Evolutionary conservation across 2,329 filamentous ascomycete species (phyloP).

Genomic region (Fusarium buxicola): DNA sequence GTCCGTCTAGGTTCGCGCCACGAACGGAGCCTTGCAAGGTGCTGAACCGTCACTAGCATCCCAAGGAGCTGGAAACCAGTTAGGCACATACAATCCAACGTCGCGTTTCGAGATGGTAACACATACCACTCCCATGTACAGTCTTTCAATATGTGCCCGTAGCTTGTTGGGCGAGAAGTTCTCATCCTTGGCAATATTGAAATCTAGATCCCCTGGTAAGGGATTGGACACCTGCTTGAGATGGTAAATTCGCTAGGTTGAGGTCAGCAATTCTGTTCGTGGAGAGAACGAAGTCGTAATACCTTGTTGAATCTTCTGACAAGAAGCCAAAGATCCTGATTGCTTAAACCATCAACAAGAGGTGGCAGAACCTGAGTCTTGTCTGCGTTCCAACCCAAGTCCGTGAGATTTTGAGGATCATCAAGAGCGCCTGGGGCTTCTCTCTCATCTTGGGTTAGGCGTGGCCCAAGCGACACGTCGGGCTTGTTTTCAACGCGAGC

Average conservation of each 20-base stretch:
- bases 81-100: conserved; percentile 45
- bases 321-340: conserved; percentile 26
- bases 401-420: background rate
- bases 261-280: accelerated
- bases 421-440: accelerated
- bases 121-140: conserved; percentile 81
- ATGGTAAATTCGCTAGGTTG: conserved; percentile 15
- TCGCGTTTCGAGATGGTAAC: conserved; percentile 44
- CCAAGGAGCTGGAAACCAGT: conserved; percentile 32
- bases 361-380: background rate
- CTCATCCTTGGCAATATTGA: conserved; percentile 71
- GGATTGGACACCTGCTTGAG: conserved; percentile 2
- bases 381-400: conserved; percentile 1
- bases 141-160: conserved; percentile 77
- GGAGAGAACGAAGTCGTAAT: background rate
- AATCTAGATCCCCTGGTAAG: conserved; percentile 12
- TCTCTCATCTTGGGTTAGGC: accelerated
- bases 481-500: background rate
- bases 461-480: accelerated
- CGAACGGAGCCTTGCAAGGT: conserved; percentile 77
- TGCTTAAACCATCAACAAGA: background rate
- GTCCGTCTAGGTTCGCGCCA: conserved; percentile 80
- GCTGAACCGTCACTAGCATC: conserved; percentile 59
- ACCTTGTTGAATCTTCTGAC: conserved; percentile 29
- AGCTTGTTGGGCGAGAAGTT: conserved; percentile 86